Evolutionary conservation across 2,329 filamentous ascomycete species (phyloP).

Genomic region (Verticillium dahliae): DNA sequence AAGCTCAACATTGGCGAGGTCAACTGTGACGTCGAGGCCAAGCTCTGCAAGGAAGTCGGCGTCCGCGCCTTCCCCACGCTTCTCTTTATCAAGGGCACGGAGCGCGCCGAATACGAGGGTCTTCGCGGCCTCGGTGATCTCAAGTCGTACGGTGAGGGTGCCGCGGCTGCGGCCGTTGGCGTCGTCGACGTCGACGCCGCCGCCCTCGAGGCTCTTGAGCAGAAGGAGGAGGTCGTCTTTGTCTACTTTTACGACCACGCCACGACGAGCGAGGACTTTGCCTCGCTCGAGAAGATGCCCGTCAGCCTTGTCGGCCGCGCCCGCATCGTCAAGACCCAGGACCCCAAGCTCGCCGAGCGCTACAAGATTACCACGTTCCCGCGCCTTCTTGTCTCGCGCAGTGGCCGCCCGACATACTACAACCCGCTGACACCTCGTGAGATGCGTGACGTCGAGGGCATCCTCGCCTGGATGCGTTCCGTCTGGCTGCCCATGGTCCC

Average conservation of each 20-base stretch:
- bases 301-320: constrained; percentile 86
- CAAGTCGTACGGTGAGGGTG: constrained; percentile 78
- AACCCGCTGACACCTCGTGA: constrained; percentile 79
- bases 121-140: constrained; percentile 89
- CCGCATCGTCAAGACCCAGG: constrained; percentile 86
- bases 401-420: constrained; percentile 87
- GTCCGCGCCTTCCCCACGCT: constrained; percentile 82
- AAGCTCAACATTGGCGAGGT: constrained; percentile 91
- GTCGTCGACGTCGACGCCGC: constrained; percentile 75
- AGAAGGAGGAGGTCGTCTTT: constrained; percentile 93
- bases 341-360: constrained; percentile 64
- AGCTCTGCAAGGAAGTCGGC: constrained; percentile 86
- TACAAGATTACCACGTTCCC: constrained; percentile 98
- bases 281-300: constrained; percentile 77
- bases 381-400: constrained; percentile 80
- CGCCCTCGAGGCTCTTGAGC: constrained; percentile 74
- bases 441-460: constrained; percentile 76
- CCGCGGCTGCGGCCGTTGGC: constrained; percentile 68
- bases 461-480: constrained; percentile 89
- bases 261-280: constrained; percentile 87
- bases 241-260: constrained; percentile 97
- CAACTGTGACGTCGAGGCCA: constrained; percentile 80
- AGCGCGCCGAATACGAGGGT: constrained; percentile 88
- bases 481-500: constrained; percentile 96
- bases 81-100: constrained; percentile 84